These are phyloP conservation scores for Purshia tridentata DNA, from an alignment of 306 rosid species.

Conservation along the genomic window DNA sequence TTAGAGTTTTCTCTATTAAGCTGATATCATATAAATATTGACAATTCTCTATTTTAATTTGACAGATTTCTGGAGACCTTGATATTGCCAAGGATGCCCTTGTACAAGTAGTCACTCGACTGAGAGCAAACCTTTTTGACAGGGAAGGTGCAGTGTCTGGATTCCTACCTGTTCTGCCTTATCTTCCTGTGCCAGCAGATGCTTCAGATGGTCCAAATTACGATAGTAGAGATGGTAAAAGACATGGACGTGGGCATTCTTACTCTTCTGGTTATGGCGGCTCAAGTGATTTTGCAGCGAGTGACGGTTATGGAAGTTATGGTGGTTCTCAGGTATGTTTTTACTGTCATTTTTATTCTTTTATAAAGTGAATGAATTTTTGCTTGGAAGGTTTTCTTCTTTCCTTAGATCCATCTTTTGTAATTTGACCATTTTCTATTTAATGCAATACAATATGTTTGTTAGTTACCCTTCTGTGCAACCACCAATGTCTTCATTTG, in stretches of 20 bases:
- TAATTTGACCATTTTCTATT: not conserved
- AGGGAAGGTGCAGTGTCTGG: slow-evolving; percentile 84
- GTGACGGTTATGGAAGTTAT: slow-evolving; percentile 75
- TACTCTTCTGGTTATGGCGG: slow-evolving; percentile 80
- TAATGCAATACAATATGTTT: not conserved
- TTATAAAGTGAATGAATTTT: not conserved
- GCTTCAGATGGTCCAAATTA: slow-evolving; percentile 63
- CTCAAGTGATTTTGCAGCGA: slow-evolving; percentile 62
- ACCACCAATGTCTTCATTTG: slow-evolving; percentile 10
- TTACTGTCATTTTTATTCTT: not conserved
- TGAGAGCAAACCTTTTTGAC: slow-evolving; percentile 90
- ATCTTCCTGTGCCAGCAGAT: slow-evolving; percentile 75
- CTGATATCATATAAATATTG: slow-evolving; percentile 24
- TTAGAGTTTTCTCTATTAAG: not conserved
- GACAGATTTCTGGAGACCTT: slow-evolving; percentile 86
- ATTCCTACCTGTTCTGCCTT: slow-evolving; percentile 83
- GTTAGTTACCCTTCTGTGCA: not conserved
- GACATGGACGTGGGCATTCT: slow-evolving; percentile 88
- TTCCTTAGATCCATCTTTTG: not conserved
- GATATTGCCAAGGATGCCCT: slow-evolving; percentile 97
- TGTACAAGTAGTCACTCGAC: slow-evolving; percentile 81
- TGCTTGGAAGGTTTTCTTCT: not conserved
- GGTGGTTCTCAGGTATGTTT: slow-evolving; percentile 79
- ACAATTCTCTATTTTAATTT: slow-evolving; percentile 6
- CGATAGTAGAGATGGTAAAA: slow-evolving; percentile 76